These are phyloP conservation scores for Cladosporium sp. DNA, from an alignment of 2,329 filamentous ascomycete species.

Conservation along the genomic window DNA sequence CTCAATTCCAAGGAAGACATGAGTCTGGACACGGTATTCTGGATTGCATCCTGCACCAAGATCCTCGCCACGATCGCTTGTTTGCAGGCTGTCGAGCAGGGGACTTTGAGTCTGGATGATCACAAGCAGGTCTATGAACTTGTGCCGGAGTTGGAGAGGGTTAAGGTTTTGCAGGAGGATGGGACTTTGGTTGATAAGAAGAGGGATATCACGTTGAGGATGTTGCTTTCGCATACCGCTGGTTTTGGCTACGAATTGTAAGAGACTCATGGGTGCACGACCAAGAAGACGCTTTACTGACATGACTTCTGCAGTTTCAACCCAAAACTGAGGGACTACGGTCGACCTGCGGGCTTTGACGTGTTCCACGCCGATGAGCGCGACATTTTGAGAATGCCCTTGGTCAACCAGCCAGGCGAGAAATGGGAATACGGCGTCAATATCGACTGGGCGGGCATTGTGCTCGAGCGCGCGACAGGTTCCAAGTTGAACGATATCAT, in stretches of 20 bases:
- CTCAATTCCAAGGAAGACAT: conserved; percentile 46
- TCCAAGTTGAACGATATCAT: conserved; percentile 43
- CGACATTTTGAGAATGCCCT: conserved; percentile 47
- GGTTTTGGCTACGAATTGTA: conserved; percentile 46
- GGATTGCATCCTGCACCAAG: conserved; percentile 51
- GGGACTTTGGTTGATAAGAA: conserved; percentile 39
- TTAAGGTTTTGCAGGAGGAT: conserved; percentile 39
- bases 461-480: conserved; percentile 42
- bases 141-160: conserved; percentile 39
- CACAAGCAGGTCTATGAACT: conserved; percentile 35
- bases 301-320: conserved; percentile 33
- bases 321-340: conserved; percentile 36
- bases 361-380: conserved; percentile 53
- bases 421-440: conserved; percentile 45
- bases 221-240: conserved; percentile 48
- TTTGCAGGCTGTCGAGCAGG: conserved; percentile 46
- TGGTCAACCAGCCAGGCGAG: conserved; percentile 60
- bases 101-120: conserved; percentile 39
- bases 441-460: conserved; percentile 48
- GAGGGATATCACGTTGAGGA: conserved; percentile 45
- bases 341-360: conserved; percentile 48
- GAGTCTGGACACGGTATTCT: conserved; percentile 57
- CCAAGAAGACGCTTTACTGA: neutral
- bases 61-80: conserved; percentile 41
- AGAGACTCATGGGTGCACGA: conserved; percentile 4